phyloP scores from a whole-genome alignment of 2,329 filamentous ascomycete species.

The Thielaviopsis cerberus region DNA sequence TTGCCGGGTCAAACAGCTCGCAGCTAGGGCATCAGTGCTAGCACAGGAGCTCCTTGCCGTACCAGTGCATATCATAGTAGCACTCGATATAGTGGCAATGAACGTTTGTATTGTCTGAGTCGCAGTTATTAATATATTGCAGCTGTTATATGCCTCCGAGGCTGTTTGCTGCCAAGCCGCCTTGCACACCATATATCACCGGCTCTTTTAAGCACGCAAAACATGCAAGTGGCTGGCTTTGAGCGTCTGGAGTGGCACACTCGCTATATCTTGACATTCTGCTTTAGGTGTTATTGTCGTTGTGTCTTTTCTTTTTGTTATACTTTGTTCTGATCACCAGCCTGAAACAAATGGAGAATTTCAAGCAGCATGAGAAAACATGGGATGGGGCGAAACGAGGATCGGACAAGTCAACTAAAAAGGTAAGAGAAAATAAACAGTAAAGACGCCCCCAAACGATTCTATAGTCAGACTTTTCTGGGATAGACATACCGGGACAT shows the following conservation, averaged over 20 bases:
- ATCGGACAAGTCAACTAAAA: not conserved
- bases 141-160: no score
- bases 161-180: not conserved
- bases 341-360: not conserved
- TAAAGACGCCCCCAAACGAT: not conserved
- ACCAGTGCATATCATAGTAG: not conserved
- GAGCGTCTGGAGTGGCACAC: not conserved
- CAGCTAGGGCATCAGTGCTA: not conserved
- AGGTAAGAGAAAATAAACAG: not conserved
- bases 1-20: not conserved
- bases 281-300: not conserved
- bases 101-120: not conserved
- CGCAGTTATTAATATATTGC: not conserved
- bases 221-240: not conserved
- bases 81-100: not conserved
- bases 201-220: not conserved
- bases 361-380: not conserved
- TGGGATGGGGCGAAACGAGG: not conserved
- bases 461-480: not conserved
- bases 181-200: not conserved
- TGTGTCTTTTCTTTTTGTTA: not conserved
- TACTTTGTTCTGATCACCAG: not conserved
- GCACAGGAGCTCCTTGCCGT: not conserved
- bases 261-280: not conserved
- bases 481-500: not conserved